Evolutionary conservation across 805 yeast genomes (phyloP).

Genomic region (Wickerhamiella kazuoi): DNA sequence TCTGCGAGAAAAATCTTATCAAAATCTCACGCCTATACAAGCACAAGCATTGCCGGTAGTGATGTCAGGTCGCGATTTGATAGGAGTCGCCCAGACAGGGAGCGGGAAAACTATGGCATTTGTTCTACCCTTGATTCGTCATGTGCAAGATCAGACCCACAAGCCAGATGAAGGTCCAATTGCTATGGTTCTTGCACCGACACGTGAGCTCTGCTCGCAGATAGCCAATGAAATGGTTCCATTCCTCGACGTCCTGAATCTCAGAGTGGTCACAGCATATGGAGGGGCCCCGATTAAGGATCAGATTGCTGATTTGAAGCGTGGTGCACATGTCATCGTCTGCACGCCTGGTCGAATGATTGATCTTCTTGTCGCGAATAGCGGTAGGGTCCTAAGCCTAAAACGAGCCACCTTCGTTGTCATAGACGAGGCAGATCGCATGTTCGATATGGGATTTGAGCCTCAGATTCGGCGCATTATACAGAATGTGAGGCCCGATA

Average conservation of each 20-base stretch:
- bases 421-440: conserved; percentile 87
- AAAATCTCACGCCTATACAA: conserved; percentile 71
- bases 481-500: conserved; percentile 60
- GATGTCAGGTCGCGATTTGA: conserved; percentile 76
- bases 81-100: conserved; percentile 93
- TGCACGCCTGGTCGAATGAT: conserved; percentile 94
- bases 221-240: conserved; percentile 47
- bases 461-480: conserved; percentile 81
- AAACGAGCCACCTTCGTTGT: conserved; percentile 63
- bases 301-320: conserved; percentile 65
- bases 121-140: conserved; percentile 67
- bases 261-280: conserved; percentile 61
- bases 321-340: conserved; percentile 63
- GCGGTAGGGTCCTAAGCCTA: conserved; percentile 57
- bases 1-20: conserved; percentile 35
- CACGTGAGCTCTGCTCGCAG: conserved; percentile 81
- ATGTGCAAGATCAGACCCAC: conserved; percentile 55
- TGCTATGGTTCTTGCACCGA: conserved; percentile 71
- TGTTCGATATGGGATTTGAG: conserved; percentile 94
- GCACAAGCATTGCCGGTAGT: conserved; percentile 79
- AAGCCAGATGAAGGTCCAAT: conserved; percentile 41
- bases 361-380: conserved; percentile 68
- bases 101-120: conserved; percentile 91
- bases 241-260: conserved; percentile 33
- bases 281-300: conserved; percentile 76